phyloP scores from a whole-genome alignment of 106 monocot species.

The Ottelia alismoides region DNA sequence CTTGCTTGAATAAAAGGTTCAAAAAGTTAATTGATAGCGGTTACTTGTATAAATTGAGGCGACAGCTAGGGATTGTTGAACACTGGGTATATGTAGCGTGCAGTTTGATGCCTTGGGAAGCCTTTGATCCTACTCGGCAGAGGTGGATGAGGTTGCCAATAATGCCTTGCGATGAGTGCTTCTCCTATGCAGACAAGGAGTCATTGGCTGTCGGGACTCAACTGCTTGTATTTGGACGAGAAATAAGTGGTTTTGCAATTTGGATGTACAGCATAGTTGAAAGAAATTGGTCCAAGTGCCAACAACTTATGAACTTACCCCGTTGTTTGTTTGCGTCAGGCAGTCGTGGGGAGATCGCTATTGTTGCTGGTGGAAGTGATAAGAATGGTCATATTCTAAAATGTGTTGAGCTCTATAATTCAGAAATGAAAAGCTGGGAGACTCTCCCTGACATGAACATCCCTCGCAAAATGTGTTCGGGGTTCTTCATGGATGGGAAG shows the following conservation, averaged over 20 bases:
- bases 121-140: constrained; percentile 52
- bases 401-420: constrained; percentile 76
- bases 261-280: constrained; percentile 67
- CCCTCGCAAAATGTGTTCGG: constrained; percentile 63
- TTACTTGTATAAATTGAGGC: constrained; percentile 60
- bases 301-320: constrained; percentile 50
- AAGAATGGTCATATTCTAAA: constrained; percentile 49
- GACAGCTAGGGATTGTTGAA: constrained; percentile 43
- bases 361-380: constrained; percentile 77
- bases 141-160: constrained; percentile 73
- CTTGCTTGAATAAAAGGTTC: constrained; percentile 50
- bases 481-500: constrained; percentile 87
- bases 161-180: constrained; percentile 90
- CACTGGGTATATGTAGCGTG: constrained; percentile 77
- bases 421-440: constrained; percentile 54
- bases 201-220: constrained; percentile 82
- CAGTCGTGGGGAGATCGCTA: constrained; percentile 57
- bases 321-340: constrained; percentile 78
- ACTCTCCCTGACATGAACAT: constrained; percentile 62
- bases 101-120: constrained; percentile 76
- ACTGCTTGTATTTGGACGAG: constrained; percentile 92
- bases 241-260: constrained; percentile 54
- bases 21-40: constrained; percentile 47
- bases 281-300: constrained; percentile 51
- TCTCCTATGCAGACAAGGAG: constrained; percentile 79